A percentile compares a stretch with the other conserved stretches of the same genome.
Conservation (phyloP, 192 early-diverging fungal genomes). For the Mortierella hygrophila region DNA sequence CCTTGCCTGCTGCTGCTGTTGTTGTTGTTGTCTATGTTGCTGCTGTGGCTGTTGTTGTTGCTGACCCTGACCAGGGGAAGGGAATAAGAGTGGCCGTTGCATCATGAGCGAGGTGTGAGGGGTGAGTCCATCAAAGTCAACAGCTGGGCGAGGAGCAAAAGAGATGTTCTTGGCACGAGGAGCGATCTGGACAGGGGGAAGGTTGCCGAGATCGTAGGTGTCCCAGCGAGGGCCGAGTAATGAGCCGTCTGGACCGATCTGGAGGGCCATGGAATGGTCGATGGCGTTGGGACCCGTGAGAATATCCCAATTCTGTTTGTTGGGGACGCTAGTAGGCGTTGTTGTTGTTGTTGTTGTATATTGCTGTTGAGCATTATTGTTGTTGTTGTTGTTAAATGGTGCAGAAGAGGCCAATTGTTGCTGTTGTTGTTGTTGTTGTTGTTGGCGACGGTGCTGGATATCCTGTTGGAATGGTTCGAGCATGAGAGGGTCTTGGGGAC, state of each 20-base stretch:
- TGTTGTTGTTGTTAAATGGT: constrained; percentile 24
- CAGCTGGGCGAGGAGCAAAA: constrained; percentile 28
- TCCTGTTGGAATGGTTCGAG: constrained; percentile 8
- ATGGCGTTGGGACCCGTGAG: constrained; percentile 53
- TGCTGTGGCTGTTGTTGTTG: constrained; percentile 20
- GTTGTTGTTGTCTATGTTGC: constrained; percentile 14
- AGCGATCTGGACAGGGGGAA: constrained; percentile 50
- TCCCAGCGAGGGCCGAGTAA: constrained; percentile 34
- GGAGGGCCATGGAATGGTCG: constrained; percentile 37
- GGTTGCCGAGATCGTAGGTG: constrained; percentile 38
- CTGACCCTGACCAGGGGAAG: not conserved
- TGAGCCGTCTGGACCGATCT: constrained; percentile 39
- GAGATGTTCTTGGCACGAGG: constrained; percentile 44
- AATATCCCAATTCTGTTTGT: constrained; percentile 46
- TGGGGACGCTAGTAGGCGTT: constrained; percentile 9
- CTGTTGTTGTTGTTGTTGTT: constrained; percentile 18
- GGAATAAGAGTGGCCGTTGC: not conserved
- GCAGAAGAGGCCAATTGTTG: constrained; percentile 11
- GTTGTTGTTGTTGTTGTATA: constrained; percentile 31
- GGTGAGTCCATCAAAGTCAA: constrained; percentile 25
- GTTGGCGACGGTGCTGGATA: constrained; percentile 20
- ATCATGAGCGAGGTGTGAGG: constrained; percentile 30
- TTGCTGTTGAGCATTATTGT: constrained; percentile 13
- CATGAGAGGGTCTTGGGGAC: not conserved
- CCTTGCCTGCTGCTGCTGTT: constrained; percentile 22